phyloP scores from a whole-genome alignment of 306 rosid genomes.

The Neltuma alba region DNA sequence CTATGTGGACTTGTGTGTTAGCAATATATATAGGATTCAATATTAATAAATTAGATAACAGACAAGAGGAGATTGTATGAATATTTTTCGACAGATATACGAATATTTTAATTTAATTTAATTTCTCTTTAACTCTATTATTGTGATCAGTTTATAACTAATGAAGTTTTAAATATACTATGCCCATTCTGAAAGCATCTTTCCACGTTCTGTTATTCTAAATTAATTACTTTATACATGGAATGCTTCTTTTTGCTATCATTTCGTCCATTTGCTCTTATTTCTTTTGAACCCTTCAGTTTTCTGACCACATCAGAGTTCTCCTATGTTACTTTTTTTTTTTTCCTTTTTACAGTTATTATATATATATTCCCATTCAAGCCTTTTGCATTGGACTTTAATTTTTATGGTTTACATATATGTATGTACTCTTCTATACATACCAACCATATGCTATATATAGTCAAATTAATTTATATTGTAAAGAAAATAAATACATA shows the following conservation, averaged over 20 bases:
- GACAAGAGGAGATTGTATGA: not conserved
- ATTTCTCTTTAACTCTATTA: not conserved
- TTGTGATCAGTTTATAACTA: not conserved
- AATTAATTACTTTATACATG: not conserved
- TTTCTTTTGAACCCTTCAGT: not conserved
- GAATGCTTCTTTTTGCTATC: not conserved
- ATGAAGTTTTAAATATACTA: not conserved
- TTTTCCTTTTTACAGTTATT: no score
- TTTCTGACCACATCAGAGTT: not conserved
- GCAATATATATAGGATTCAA: not conserved
- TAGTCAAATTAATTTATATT: not conserved
- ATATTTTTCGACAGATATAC: not conserved
- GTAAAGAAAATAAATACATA: not conserved
- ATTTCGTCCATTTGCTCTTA: not conserved
- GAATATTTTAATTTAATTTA: not conserved
- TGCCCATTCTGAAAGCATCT: slow-evolving; percentile 59
- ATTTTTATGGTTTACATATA: not conserved
- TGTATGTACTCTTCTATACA: not conserved
- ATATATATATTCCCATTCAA: no score
- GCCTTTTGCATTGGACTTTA: no score
- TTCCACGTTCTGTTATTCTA: slow-evolving; percentile 55
- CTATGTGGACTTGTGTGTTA: not conserved
- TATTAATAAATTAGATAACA: not conserved
- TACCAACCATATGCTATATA: no score
- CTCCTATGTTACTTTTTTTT: not conserved